These are phyloP conservation scores for Aphanomyces invadans DNA, from an alignment of 352 stramenopile species.

Conservation along the genomic window DNA sequence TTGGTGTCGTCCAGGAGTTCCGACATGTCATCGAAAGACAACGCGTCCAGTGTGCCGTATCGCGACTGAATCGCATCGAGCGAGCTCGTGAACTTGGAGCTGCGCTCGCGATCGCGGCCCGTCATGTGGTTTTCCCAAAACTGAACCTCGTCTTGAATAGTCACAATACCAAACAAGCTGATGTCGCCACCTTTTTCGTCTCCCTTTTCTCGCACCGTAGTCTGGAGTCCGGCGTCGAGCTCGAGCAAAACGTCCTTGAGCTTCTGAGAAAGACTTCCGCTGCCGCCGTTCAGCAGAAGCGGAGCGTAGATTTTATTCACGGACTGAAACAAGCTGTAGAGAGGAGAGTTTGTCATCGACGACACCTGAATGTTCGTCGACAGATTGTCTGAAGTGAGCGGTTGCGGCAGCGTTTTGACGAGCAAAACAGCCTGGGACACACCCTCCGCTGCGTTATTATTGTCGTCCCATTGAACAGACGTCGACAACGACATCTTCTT, in stretches of 20 bases:
- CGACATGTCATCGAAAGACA: constrained; percentile 68
- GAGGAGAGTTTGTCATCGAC: constrained; percentile 52
- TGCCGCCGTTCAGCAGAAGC: constrained; percentile 50
- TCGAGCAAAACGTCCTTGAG: constrained; percentile 73
- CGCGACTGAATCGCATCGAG: constrained; percentile 81
- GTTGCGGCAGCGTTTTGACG: constrained; percentile 43
- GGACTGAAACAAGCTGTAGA: constrained; percentile 72
- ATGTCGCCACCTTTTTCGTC: constrained; percentile 29
- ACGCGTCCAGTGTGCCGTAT: constrained; percentile 48
- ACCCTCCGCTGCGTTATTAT: constrained; percentile 17
- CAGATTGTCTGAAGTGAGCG: constrained; percentile 64
- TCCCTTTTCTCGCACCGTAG: constrained; percentile 34
- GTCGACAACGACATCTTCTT: constrained; percentile 10
- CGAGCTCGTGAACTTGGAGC: constrained; percentile 64
- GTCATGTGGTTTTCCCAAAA: constrained; percentile 70
- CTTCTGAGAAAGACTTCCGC: constrained; percentile 47
- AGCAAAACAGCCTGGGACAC: constrained; percentile 39
- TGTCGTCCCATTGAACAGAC: constrained; percentile 20
- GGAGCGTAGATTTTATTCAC: constrained; percentile 80
- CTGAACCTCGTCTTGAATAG: constrained; percentile 75
- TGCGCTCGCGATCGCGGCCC: constrained; percentile 37
- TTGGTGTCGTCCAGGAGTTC: constrained; percentile 82
- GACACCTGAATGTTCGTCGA: constrained; percentile 62
- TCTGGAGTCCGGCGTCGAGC: constrained; percentile 55
- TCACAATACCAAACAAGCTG: constrained; percentile 68